phyloP scores from a whole-genome alignment of 805 yeast genomes.

The Metschnikowia corniflorae region DNA sequence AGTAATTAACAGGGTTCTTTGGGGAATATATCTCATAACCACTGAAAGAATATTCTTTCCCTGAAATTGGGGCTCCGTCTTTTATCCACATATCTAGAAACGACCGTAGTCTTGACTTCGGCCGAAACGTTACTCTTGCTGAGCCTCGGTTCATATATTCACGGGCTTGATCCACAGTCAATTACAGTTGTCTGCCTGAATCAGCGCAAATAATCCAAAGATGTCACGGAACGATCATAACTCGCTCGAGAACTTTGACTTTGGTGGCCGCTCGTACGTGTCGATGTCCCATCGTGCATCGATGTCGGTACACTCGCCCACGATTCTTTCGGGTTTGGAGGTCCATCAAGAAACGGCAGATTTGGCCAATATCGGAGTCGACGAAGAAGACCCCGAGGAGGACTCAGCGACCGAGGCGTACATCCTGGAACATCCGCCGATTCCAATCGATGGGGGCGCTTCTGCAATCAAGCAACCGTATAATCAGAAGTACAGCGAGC shows the following conservation, averaged over 20 bases:
- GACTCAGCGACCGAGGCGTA: conserved; percentile 10
- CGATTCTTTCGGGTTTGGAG: conserved; percentile 45
- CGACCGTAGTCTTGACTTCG: too few relatives aligned
- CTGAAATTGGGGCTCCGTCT: too few relatives aligned
- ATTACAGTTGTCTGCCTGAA: too few relatives aligned
- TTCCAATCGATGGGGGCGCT: conserved; percentile 18
- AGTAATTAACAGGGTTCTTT: too few relatives aligned
- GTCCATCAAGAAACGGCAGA: conserved; percentile 57
- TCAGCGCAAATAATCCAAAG: too few relatives aligned
- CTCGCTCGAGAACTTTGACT: conserved; percentile 20
- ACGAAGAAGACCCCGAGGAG: conserved; percentile 20
- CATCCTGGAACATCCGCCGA: conserved; percentile 20
- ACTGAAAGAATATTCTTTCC: too few relatives aligned
- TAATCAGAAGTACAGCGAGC: neutral
- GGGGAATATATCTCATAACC: too few relatives aligned
- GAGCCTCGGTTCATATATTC: too few relatives aligned
- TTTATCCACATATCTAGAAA: too few relatives aligned
- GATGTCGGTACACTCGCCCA: conserved; percentile 34
- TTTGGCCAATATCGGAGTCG: conserved; percentile 54
- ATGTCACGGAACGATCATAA: conserved; percentile 8
- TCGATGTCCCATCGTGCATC: conserved; percentile 28
- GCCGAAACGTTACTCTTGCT: too few relatives aligned
- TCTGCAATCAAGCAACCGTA: too few relatives aligned
- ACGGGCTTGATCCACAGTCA: too few relatives aligned
- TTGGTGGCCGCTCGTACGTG: conserved; percentile 40